A percentile compares a stretch with the other conserved stretches of the same genome.
These are phyloP conservation scores for Leccinellum rugosiceps DNA, from an alignment of 768 basidiomycete species.

Conservation along the genomic window DNA sequence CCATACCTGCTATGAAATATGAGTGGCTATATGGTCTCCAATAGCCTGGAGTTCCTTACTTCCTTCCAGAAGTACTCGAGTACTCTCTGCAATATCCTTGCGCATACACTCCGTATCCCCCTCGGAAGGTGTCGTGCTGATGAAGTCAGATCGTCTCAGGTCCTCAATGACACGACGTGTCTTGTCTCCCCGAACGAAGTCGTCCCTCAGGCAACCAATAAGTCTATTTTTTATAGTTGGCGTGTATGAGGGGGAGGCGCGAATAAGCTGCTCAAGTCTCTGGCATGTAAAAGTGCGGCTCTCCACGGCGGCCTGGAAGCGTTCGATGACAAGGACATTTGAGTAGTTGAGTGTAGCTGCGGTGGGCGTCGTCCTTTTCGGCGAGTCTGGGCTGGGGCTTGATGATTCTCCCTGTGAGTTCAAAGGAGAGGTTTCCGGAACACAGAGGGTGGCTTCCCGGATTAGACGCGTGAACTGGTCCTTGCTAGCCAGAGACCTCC, in stretches of 20 bases:
- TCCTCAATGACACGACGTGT: conserved; percentile 24
- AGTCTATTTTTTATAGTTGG: conserved; percentile 18
- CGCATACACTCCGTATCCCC: conserved; percentile 19
- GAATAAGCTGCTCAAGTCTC: conserved; percentile 28
- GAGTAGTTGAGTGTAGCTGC: conserved; percentile 18
- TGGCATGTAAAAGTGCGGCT: conserved; percentile 26
- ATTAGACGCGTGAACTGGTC: conserved; percentile 23
- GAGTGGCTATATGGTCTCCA: conserved; percentile 22
- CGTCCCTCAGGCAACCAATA: conserved; percentile 21
- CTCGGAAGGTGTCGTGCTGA: conserved; percentile 15
- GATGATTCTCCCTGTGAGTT: conserved; percentile 3
- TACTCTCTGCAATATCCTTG: conserved; percentile 24
- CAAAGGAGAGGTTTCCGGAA: not conserved
- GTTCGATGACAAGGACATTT: conserved; percentile 27
- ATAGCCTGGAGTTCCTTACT: conserved; percentile 25
- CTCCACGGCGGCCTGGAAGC: conserved; percentile 28
- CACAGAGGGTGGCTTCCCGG: conserved; percentile 13
- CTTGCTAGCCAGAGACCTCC: conserved; percentile 21
- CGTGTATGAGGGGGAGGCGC: conserved; percentile 18
- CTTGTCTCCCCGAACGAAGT: conserved; percentile 26
- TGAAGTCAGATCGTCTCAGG: conserved; percentile 26
- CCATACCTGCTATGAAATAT: conserved; percentile 15
- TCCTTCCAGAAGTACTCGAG: conserved; percentile 25
- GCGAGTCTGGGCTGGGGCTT: conserved; percentile 2
- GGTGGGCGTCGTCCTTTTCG: not conserved